Percentiles rank a stretch among this genome's conserved stretches.
Evolutionary conservation across 164 flowering plant species (phyloP).

Genomic region (Litsea cubeba): DNA sequence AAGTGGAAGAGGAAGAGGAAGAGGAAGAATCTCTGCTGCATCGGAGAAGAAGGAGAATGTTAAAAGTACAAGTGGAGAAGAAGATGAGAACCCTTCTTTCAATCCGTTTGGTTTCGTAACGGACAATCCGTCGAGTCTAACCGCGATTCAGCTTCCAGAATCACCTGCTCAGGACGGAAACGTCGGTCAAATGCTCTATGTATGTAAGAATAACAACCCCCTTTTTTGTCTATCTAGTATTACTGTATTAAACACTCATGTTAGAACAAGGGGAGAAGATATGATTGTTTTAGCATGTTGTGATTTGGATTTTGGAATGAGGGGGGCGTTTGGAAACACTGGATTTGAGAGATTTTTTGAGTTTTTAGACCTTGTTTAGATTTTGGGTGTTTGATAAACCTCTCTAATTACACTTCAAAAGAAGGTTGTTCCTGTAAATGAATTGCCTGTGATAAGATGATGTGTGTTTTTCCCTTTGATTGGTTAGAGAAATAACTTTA

Average conservation of each 20-base stretch:
- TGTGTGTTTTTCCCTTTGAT: too few species aligned
- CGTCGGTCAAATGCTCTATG: slow-evolving; percentile 94
- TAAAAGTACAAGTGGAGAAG: not conserved
- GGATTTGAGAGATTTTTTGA: too few species aligned
- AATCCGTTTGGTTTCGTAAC: slow-evolving; percentile 94
- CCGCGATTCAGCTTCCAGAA: slow-evolving; percentile 86
- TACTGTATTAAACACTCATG: too few species aligned
- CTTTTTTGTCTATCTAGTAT: not conserved
- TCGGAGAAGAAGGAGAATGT: slow-evolving; percentile 12
- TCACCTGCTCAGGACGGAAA: slow-evolving; percentile 91
- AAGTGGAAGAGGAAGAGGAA: not conserved
- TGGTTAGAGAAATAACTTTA: too few species aligned
- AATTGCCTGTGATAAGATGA: too few species aligned
- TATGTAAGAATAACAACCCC: slow-evolving; percentile 17
- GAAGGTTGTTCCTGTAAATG: too few species aligned
- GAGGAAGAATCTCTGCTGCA: slow-evolving; percentile 9
- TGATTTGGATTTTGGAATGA: not conserved
- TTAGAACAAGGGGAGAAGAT: too few species aligned
- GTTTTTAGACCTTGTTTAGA: too few species aligned
- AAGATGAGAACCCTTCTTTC: slow-evolving; percentile 48
- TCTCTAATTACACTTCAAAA: too few species aligned
- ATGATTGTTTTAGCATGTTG: not conserved
- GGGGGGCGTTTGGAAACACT: too few species aligned
- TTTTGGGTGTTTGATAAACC: too few species aligned
- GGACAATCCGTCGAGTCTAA: slow-evolving; percentile 84